A percentile compares a stretch with the other conserved stretches of the same genome.
These are phyloP conservation scores for Penicillium parvum DNA, from an alignment of 495 filamentous ascomycete genomes.

Conservation along the genomic window DNA sequence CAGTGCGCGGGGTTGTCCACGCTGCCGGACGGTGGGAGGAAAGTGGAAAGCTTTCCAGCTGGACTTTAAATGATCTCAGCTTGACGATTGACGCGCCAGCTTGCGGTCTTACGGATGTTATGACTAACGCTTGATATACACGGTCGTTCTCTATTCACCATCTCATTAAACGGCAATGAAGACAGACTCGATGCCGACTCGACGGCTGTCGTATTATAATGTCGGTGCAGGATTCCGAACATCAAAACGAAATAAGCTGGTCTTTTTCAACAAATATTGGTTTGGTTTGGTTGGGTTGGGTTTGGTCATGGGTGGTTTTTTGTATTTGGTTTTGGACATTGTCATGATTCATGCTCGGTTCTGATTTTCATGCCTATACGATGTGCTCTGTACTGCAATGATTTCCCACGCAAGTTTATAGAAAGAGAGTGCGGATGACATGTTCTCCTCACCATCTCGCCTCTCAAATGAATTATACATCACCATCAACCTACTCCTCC, in stretches of 20 bases:
- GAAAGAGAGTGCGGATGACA: no score
- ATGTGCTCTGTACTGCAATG: no score
- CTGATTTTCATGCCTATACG: no score
- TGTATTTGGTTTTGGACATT: background rate
- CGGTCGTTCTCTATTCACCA: constrained; percentile 17
- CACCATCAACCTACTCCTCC: constrained; percentile 42
- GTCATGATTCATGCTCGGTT: background rate
- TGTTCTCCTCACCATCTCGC: no score
- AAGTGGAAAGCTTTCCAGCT: constrained; percentile 54
- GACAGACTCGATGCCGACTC: constrained; percentile 8
- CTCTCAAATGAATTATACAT: background rate
- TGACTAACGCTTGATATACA: constrained; percentile 34
- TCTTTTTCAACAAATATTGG: constrained; percentile 13
- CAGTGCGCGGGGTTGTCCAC: constrained; percentile 44
- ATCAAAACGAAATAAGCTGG: constrained; percentile 25
- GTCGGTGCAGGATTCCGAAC: constrained; percentile 21
- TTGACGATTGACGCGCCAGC: background rate
- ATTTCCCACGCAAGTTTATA: no score
- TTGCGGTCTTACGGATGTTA: constrained; percentile 37
- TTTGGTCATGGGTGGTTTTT: background rate
- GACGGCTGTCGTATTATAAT: constrained; percentile 4
- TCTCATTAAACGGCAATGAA: constrained; percentile 2
- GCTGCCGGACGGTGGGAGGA: constrained; percentile 46
- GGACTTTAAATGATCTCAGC: constrained; percentile 43
- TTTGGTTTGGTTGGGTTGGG: background rate